A percentile compares a stretch with the other conserved stretches of the same genome.
phyloP scores from a whole-genome alignment of 2,329 filamentous ascomycete genomes.

The Apiospora phragmitis region DNA sequence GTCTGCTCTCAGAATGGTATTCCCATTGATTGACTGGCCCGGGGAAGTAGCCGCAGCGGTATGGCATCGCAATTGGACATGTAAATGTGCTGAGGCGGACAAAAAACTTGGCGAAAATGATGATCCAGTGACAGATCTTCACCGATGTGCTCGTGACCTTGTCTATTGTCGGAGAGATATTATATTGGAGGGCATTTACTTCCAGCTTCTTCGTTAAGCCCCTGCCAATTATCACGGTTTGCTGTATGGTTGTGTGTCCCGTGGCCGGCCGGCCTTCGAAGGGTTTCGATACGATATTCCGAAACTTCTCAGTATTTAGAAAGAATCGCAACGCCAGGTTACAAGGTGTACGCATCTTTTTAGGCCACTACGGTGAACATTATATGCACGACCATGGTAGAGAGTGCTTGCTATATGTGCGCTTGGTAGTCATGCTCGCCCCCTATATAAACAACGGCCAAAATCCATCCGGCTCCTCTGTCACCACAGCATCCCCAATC shows the following conservation, averaged over 20 bases:
- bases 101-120: neutral
- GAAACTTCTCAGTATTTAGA: neutral
- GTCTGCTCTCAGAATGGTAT: neutral
- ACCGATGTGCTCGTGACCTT: neutral
- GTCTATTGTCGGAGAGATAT: too few relatives aligned
- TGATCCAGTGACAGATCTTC: neutral
- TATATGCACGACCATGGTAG: neutral
- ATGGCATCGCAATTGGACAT: neutral
- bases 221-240: neutral
- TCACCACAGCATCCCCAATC: neutral
- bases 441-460: neutral
- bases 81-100: neutral
- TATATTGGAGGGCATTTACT: too few relatives aligned
- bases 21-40: neutral
- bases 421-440: neutral
- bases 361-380: neutral
- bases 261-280: neutral
- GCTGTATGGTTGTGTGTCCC: neutral
- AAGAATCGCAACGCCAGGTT: neutral
- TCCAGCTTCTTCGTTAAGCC: too few relatives aligned
- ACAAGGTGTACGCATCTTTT: neutral
- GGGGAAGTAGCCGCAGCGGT: neutral
- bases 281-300: neutral
- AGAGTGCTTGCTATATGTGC: neutral
- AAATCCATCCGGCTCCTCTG: neutral